Evolutionary conservation across 495 filamentous ascomycete genomes (phyloP), one percentile per base, ranked within the genome.

Genomic region (Tuber calosporum): DNA sequence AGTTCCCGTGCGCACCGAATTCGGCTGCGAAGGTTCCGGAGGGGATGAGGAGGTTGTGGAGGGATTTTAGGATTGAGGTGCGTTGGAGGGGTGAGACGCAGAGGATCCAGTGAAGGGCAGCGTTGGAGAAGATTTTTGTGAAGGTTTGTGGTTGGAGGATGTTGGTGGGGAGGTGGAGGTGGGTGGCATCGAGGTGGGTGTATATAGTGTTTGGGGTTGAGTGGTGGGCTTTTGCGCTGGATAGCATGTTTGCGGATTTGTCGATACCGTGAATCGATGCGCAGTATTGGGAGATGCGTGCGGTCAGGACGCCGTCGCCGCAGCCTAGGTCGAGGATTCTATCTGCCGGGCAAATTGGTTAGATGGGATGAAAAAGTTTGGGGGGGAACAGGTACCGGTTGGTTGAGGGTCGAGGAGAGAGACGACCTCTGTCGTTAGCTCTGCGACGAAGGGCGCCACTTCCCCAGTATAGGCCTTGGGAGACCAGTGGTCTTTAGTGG

Each of bases 51-150:
- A 85, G 83, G 42, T 80, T 81, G 48, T 84, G 81, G 5, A 86
- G 84, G 17, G 83, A 86, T 3, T 73, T 74, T 75, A 93, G 85
- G 77, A 86, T 83, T 8, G 69, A 53, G 7, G 30, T 26, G 3
- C 72, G 72, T 1, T 77, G 81, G 0, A 83, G 84, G 0, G 75
- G 62, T 4, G 83, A 73, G 53, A 85, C 83, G 0, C 84, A 82
- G 34, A 93, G 85, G 79, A 94, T 89, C 91, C 91, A 94, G 83
- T 94, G 91, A 58, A 93, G 82, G 0, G 91, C 92, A 0, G 91
- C 91, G 78, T 93, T 93, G 58, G 89, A 92, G 81, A 93, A 91
- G 75, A 91, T 84, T 81, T 92, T 92, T 75, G 87, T 87, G 84
- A 83, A 85, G 75, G 73, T 34, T 45, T 73, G 6, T 5, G 39